These are phyloP conservation scores for Exophiala viscosa DNA, from an alignment of 2,329 filamentous ascomycete species.

Conservation along the genomic window DNA sequence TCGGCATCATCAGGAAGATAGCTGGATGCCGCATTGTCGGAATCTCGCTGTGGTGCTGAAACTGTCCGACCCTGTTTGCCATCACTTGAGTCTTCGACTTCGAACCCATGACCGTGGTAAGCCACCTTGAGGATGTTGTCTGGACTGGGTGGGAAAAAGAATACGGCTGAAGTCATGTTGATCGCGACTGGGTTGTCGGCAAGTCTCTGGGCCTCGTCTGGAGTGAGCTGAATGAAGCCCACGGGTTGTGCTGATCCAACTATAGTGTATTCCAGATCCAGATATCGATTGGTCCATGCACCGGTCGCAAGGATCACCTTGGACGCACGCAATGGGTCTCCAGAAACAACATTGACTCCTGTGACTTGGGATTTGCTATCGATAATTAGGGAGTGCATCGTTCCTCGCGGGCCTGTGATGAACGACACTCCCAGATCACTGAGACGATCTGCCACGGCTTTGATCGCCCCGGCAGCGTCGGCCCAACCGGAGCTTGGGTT, in stretches of 20 bases:
- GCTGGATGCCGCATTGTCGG: background rate
- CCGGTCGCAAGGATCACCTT: slow-evolving; percentile 68
- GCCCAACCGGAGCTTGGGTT: slow-evolving; percentile 45
- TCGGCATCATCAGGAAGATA: slow-evolving; percentile 24
- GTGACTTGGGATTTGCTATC: background rate
- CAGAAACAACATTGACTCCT: slow-evolving; percentile 3
- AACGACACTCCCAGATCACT: slow-evolving; percentile 1
- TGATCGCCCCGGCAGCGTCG: slow-evolving; percentile 36
- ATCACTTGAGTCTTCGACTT: background rate
- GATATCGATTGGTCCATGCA: slow-evolving; percentile 76
- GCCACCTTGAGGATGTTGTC: slow-evolving; percentile 61
- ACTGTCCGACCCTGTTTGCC: no score
- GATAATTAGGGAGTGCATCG: slow-evolving; percentile 29
- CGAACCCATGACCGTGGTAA: slow-evolving; percentile 65
- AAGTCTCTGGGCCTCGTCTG: slow-evolving; percentile 65
- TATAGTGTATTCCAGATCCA: slow-evolving; percentile 68
- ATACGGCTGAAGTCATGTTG: slow-evolving; percentile 48
- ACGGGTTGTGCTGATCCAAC: slow-evolving; percentile 78
- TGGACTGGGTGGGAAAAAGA: slow-evolving; percentile 50
- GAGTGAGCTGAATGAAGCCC: slow-evolving; percentile 71
- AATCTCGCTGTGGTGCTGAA: no score
- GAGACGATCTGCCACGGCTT: background rate
- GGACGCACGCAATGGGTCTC: background rate
- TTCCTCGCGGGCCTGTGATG: slow-evolving; percentile 4
- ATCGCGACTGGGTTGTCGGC: slow-evolving; percentile 61